phyloP scores from a whole-genome alignment of 148 eudicot genomes.

The Chenopodium berlandieri region DNA sequence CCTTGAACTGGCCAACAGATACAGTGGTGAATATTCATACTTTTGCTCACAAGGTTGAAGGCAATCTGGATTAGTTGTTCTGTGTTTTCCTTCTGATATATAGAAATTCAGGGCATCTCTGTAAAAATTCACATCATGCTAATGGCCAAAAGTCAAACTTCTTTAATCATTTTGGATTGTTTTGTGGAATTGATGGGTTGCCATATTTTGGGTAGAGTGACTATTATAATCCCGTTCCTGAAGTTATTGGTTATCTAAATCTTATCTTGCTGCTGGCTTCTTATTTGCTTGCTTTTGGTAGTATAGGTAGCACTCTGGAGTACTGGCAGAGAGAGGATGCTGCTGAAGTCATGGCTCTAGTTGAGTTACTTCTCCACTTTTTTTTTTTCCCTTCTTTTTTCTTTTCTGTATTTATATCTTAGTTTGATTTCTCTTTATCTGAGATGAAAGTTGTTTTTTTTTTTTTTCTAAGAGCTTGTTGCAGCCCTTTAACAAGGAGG shows the following conservation, averaged over 20 bases:
- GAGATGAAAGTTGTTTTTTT: neutral
- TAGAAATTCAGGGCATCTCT: neutral
- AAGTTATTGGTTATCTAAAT: neutral
- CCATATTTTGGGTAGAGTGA: neutral
- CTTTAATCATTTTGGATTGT: neutral
- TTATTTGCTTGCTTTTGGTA: slow-evolving; percentile 30
- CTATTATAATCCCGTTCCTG: neutral
- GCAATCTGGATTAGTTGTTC: too few species aligned
- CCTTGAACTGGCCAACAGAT: too few species aligned
- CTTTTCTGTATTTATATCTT: neutral
- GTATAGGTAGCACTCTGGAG: slow-evolving; percentile 81
- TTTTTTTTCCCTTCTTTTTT: too few species aligned
- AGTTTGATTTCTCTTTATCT: neutral
- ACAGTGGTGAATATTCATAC: too few species aligned
- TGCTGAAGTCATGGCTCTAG: slow-evolving; percentile 73
- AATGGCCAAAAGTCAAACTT: neutral
- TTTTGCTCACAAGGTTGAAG: too few species aligned
- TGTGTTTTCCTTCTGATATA: neutral
- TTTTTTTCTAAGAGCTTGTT: neutral
- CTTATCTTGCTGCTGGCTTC: neutral
- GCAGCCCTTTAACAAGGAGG: neutral
- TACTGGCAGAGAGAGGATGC: slow-evolving; percentile 84
- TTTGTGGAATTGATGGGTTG: neutral
- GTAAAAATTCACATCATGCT: neutral
- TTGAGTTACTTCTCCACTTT: slow-evolving; percentile 37